Conservation (phyloP, 78 protist species). For the slime mould (Dictyostelium discoideum) region DNA sequence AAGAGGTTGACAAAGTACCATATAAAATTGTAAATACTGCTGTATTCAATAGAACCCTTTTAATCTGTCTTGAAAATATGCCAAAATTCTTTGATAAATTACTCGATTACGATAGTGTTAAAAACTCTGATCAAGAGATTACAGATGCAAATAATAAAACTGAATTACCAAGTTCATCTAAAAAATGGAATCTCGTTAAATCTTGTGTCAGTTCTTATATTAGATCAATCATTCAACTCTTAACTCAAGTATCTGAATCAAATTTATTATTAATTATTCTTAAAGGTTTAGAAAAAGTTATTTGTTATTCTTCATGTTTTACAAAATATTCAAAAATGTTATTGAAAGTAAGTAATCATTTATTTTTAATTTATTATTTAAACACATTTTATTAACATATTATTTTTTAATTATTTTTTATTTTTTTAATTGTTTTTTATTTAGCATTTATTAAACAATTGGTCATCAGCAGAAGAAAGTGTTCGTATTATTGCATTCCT, state of each 20-base stretch:
- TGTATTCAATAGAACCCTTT: slow-evolving; percentile 49
- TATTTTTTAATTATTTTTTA: not conserved
- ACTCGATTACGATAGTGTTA: slow-evolving; percentile 16
- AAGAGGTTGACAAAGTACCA: not conserved
- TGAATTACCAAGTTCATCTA: slow-evolving; percentile 14
- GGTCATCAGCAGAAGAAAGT: slow-evolving; percentile 57
- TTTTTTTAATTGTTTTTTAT: not conserved
- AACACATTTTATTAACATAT: not conserved
- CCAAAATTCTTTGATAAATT: slow-evolving; percentile 28
- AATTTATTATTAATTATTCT: slow-evolving; percentile 14
- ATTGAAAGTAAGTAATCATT: slow-evolving; percentile 7
- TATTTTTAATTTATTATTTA: not conserved
- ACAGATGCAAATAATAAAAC: not conserved
- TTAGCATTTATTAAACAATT: slow-evolving; percentile 49
- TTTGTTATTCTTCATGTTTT: slow-evolving; percentile 45
- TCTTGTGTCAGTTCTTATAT: slow-evolving; percentile 11
- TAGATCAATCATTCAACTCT: slow-evolving; percentile 24
- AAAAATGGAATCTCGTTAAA: not conserved
- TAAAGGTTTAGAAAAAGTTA: slow-evolving; percentile 57
- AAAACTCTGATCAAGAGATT: not conserved
- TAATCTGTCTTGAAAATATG: slow-evolving; percentile 35
- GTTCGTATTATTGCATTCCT: slow-evolving; percentile 78
- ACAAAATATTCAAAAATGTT: slow-evolving; percentile 7
- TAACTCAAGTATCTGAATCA: slow-evolving; percentile 37
- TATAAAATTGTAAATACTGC: slow-evolving; percentile 30